phyloP scores from a whole-genome alignment of 371 early-diverging fungal genomes.

The Dinochytrium kinnereticum region DNA sequence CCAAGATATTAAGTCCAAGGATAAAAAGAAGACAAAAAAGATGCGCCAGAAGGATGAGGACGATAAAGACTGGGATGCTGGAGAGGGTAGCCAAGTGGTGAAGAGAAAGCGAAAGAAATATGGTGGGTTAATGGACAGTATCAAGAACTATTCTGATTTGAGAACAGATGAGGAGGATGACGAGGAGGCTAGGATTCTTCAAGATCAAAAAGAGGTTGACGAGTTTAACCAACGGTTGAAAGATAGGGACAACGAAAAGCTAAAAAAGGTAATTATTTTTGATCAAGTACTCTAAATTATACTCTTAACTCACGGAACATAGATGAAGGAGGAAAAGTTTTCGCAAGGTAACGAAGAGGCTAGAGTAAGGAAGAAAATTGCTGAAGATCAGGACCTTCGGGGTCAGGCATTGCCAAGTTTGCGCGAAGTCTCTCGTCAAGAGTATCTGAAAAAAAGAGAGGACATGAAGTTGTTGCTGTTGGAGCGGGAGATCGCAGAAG shows the following conservation, averaged over 20 bases:
- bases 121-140: background rate
- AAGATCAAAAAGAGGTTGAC: slow-evolving; percentile 51
- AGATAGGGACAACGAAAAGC: slow-evolving; percentile 82
- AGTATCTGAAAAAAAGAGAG: slow-evolving; percentile 89
- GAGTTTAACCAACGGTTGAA: slow-evolving; percentile 85
- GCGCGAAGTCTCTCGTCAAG: slow-evolving; percentile 85
- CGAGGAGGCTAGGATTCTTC: background rate
- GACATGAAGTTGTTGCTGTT: slow-evolving; percentile 79
- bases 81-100: slow-evolving; percentile 45
- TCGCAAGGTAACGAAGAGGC: slow-evolving; percentile 73
- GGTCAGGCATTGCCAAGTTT: slow-evolving; percentile 63
- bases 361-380: slow-evolving; percentile 72
- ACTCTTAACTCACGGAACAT: background rate
- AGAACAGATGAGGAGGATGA: slow-evolving; percentile 19
- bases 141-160: background rate
- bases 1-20: slow-evolving; percentile 34
- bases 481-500: slow-evolving; percentile 81
- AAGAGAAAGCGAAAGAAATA: slow-evolving; percentile 58
- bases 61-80: slow-evolving; percentile 26
- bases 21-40: slow-evolving; percentile 29
- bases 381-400: slow-evolving; percentile 77
- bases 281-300: background rate
- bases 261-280: slow-evolving; percentile 61
- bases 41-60: slow-evolving; percentile 29
- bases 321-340: slow-evolving; percentile 79